phyloP scores from a whole-genome alignment of 805 yeast species.

The Wickerhamomyces mucosus region DNA sequence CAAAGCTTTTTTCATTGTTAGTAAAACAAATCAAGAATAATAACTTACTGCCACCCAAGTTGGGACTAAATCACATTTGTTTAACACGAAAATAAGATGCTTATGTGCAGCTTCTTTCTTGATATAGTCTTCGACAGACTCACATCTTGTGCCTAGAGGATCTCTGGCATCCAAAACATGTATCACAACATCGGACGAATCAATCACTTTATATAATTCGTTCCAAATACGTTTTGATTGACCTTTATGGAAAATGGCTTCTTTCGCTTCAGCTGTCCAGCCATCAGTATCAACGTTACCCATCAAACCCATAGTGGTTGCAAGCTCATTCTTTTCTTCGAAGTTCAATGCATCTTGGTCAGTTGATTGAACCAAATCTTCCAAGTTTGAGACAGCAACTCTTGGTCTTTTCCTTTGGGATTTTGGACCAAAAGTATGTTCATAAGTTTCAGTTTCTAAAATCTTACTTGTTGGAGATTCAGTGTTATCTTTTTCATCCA shows the following conservation, averaged over 20 bases:
- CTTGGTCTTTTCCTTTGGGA: constrained; percentile 89
- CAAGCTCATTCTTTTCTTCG: constrained; percentile 70
- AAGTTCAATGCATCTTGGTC: constrained; percentile 46
- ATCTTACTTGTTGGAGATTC: constrained; percentile 74
- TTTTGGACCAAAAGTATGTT: constrained; percentile 86
- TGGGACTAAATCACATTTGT: constrained; percentile 97
- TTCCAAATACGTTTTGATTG: constrained; percentile 99
- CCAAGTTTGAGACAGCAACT: constrained; percentile 65
- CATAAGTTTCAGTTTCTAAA: constrained; percentile 80
- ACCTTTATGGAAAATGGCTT: constrained; percentile 92
- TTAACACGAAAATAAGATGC: constrained; percentile 87
- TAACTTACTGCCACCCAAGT: constrained; percentile 98
- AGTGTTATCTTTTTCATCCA: constrained; percentile 75
- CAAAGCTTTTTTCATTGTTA: no score
- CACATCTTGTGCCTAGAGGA: constrained; percentile 94
- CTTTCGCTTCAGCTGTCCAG: constrained; percentile 85
- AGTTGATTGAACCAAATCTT: constrained; percentile 60
- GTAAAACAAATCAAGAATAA: not conserved
- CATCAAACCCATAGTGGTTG: constrained; percentile 72
- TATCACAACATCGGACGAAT: constrained; percentile 93
- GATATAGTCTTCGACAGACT: constrained; percentile 85
- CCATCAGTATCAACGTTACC: constrained; percentile 62
- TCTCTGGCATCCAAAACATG: constrained; percentile 97
- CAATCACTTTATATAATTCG: constrained; percentile 92
- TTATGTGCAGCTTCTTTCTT: constrained; percentile 93